Conservation (phyloP, 225 moss, liverwort and hornwort genomes). For the Anthoceros angustus region DNA sequence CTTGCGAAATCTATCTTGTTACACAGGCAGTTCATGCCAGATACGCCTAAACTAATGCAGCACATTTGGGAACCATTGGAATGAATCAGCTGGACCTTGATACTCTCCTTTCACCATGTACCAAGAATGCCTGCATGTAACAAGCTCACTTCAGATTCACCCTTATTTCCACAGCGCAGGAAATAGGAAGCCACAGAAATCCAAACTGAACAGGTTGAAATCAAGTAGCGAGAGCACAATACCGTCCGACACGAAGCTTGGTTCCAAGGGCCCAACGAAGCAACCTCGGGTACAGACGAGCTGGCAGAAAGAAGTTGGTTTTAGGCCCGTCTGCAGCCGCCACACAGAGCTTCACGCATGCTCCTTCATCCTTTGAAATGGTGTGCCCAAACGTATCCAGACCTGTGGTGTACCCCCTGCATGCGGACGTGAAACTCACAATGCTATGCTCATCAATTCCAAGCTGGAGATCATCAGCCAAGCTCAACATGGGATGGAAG, state of each 20-base stretch:
- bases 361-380: conserved; percentile 1
- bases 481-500: neutral
- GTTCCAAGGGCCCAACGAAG: neutral
- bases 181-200: neutral
- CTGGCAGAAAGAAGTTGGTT: neutral
- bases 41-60: neutral
- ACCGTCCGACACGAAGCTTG: neutral
- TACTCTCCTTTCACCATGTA: neutral
- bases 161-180: neutral
- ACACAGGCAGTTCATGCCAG: neutral
- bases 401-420: neutral
- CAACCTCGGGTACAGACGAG: neutral
- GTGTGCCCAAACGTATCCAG: neutral
- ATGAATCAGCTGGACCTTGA: neutral
- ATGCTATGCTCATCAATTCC: too few species aligned
- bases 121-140: neutral
- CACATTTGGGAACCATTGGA: neutral
- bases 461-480: neutral
- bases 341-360: neutral
- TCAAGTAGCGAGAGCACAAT: neutral
- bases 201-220: neutral
- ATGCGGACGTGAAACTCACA: neutral
- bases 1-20: neutral
- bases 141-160: too few species aligned
- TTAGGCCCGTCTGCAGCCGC: neutral